Base-by-base conservation (phyloP, 129 eudicot species). In the Sambucus nigra region DNA sequence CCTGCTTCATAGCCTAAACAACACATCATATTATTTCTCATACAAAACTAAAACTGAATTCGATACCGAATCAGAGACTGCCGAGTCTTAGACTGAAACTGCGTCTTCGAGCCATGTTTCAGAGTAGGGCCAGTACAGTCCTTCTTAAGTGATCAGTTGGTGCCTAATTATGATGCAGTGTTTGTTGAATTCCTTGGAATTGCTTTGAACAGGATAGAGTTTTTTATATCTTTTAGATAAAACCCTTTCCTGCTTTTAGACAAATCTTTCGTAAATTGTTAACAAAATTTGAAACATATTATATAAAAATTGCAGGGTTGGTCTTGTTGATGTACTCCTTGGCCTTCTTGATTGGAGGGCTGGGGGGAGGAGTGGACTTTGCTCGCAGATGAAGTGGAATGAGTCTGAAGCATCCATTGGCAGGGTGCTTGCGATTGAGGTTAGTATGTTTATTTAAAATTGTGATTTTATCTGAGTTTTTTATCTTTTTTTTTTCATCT, bases 281-380 rank as follows among this genome's bases (percentile, higher is more conserved):
- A 42, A 13, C 2, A 7, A 13, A 42, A 18, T 47, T 27, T n/a
- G 41, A 15, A n/a, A 26, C 7, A 18, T 32, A 56, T 20, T 44
- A 51, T 50, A 42, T n/a, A 9, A 25, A 6, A 51, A 44, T 26
- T 79, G 58, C 62, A 92, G 99, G 94, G 99, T 86, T 73, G 99
- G 99, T 54, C 96, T 92, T 47, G 91, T 92, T 35, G 94, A 92
- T 51, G 94, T 92, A 47, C 85, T 92, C 64, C 99, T 92, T 69
- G 99, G 99, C 47, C 84, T 92, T 72, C 99, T 92, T 75, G 99
- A 92, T 51, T 92, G 96, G 95, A 70, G 95, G 65, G 99, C 99
- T 61, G 99, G 94, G 29, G 99, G 99, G 71, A 70, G 91, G 67
- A 77, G 59, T 63, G 86, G 87, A 25, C 75, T 92, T 64, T 73